A percentile compares a stretch with the other conserved stretches of the same genome.
phyloP scores from a whole-genome alignment of 495 filamentous ascomycete species.

The Aspergillus diversus region DNA sequence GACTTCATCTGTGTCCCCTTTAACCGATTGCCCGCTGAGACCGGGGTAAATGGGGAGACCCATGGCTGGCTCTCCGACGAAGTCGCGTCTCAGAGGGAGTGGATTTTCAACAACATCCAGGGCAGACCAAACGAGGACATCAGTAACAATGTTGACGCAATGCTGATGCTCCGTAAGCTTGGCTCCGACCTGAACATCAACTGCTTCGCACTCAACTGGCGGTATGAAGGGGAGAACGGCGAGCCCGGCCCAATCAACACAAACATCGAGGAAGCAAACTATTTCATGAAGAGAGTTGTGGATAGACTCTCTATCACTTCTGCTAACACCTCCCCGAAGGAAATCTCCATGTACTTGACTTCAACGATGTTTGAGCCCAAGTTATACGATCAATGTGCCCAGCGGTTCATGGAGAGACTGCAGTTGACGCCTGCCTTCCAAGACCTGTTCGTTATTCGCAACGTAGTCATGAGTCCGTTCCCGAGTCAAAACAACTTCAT shows the following conservation, averaged over 20 bases:
- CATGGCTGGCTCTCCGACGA: too few species aligned
- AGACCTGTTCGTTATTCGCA: slow-evolving; percentile 44
- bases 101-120: slow-evolving; percentile 42
- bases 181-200: slow-evolving; percentile 55
- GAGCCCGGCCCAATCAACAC: slow-evolving; percentile 30
- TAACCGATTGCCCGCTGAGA: slow-evolving; percentile 45
- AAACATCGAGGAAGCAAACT: slow-evolving; percentile 54
- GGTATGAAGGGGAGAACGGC: slow-evolving; percentile 31
- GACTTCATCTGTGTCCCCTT: slow-evolving; percentile 47
- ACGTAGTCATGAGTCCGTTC: slow-evolving; percentile 47
- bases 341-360: slow-evolving; percentile 44
- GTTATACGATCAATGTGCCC: slow-evolving; percentile 44
- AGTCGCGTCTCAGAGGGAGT: slow-evolving; percentile 23
- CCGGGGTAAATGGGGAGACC: slow-evolving; percentile 10
- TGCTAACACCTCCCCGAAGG: slow-evolving; percentile 37
- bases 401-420: slow-evolving; percentile 43
- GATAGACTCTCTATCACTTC: slow-evolving; percentile 41
- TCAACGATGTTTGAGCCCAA: slow-evolving; percentile 41
- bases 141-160: background rate
- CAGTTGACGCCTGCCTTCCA: slow-evolving; percentile 28
- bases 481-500: slow-evolving; percentile 40
- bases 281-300: slow-evolving; percentile 47
- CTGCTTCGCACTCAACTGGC: slow-evolving; percentile 44
- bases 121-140: slow-evolving; percentile 25
- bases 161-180: slow-evolving; percentile 38